Conservation (phyloP, 305 asterid genomes). For the Fraxinus velutina region DNA sequence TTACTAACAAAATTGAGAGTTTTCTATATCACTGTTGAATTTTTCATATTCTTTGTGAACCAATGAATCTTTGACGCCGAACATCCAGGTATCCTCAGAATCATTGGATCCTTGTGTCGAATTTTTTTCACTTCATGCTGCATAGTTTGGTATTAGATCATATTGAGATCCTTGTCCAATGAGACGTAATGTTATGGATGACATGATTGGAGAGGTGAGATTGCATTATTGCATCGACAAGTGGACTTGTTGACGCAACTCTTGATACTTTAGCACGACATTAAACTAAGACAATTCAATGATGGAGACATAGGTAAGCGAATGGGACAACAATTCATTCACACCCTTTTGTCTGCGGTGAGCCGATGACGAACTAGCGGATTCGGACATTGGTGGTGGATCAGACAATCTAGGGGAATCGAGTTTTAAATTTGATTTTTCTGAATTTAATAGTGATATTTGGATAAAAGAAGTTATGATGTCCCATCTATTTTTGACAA, state of each 20-base stretch:
- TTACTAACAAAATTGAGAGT: neutral
- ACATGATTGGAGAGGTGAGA: neutral
- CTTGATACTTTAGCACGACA: neutral
- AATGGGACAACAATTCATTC: neutral
- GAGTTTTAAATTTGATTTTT: neutral
- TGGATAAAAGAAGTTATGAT: neutral
- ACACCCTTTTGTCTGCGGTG: neutral
- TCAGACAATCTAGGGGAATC: neutral
- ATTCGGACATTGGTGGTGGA: neutral
- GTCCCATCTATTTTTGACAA: neutral
- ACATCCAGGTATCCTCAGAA: neutral
- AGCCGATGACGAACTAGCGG: neutral
- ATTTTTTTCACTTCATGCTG: neutral
- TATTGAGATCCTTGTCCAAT: neutral
- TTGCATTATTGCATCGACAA: neutral
- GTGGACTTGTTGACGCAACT: neutral
- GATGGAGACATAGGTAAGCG: neutral
- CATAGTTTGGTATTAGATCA: neutral
- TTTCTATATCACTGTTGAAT: neutral
- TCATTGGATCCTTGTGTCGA: neutral
- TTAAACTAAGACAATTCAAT: neutral
- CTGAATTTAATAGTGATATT: neutral
- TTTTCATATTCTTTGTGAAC: neutral
- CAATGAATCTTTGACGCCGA: neutral
- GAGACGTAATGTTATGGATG: neutral